These are phyloP conservation scores for Aspergillus tanneri DNA, from an alignment of 2,329 filamentous ascomycete species.

Conservation along the genomic window DNA sequence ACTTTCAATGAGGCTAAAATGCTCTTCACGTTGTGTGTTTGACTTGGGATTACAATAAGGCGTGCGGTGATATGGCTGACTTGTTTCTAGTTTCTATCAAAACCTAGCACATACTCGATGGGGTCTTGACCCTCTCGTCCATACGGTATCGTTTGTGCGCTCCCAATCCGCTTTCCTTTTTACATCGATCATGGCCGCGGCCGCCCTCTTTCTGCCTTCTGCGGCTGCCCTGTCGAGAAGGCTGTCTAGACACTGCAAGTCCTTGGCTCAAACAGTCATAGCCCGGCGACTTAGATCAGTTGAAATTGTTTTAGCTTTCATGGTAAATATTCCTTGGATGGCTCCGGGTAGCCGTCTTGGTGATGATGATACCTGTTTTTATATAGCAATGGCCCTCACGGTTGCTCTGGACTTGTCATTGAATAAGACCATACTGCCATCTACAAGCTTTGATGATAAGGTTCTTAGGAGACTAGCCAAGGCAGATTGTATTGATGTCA, in stretches of 20 bases:
- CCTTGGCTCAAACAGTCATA: constrained; percentile 62
- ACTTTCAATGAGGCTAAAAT: constrained; percentile 63
- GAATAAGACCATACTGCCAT: constrained; percentile 66
- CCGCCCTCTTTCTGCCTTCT: constrained; percentile 65
- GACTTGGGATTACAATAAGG: too few species aligned
- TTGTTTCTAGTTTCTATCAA: constrained; percentile 59
- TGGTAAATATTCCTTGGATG: constrained; percentile 77
- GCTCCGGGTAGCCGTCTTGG: constrained; percentile 43
- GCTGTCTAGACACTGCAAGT: constrained; percentile 63
- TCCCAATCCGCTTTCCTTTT: constrained; percentile 68
- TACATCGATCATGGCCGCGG: constrained; percentile 68
- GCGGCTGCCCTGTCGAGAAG: constrained; percentile 64
- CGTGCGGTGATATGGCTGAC: background rate
- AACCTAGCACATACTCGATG: constrained; percentile 71
- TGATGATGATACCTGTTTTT: constrained; percentile 71
- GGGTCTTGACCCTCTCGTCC: constrained; percentile 68
- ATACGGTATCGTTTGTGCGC: constrained; percentile 65
- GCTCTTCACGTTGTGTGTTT: constrained; percentile 63
- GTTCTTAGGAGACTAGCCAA: constrained; percentile 54
- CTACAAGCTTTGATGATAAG: constrained; percentile 49
- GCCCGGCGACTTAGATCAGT: constrained; percentile 64
- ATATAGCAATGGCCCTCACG: constrained; percentile 67
- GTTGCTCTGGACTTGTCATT: constrained; percentile 68
- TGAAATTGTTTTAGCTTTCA: constrained; percentile 71
- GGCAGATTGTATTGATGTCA: constrained; percentile 68